Evolutionary conservation across 345 rosid genomes (phyloP), one percentile per base, ranked within the genome.

Genomic region (Sapria himalayana): DNA sequence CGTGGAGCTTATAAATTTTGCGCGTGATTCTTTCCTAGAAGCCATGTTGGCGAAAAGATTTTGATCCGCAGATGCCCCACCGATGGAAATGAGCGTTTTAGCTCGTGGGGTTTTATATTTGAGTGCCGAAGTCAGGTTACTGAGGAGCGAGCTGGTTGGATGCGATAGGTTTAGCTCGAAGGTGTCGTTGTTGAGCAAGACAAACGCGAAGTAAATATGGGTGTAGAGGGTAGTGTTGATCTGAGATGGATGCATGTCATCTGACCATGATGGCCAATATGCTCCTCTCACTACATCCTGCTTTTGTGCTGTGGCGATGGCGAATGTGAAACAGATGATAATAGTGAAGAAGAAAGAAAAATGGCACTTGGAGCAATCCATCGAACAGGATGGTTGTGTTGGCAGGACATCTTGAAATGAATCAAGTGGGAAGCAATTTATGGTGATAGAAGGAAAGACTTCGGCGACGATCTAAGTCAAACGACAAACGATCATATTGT

Each of bases 71-170:
- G 11, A 19, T 2, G 25, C 34, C 1, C 67, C 62, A 3, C 59
- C 62, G 9, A 62, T 52, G 14, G 62, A 62, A 8, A 56, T 35
- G 2, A 62, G 48, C 12, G 61, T 51, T 46, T 55, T 61, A 19
- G 43, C 58, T 5, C 57, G 33, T 5, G 61, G 58, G 19, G 9
- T 24, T 46, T 56, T 41, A 9, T 3, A 13, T 21, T 25, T 33
- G 41, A 55, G 46, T 7, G 50, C 35, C 27, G 58, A 0, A 24
- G 46, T 47, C 47, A 56, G 56, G 39, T 46, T 45, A 0, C 39
- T 18, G 40, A 60, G 49, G 3, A 25, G 43, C 0, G 31, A 16
- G 4, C 44, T 39, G 0, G 33, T 39, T 0, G 37, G 13, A 2
- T 42, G 41, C 0, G 49, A 16, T 33, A 45, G 31, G 21, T 46